phyloP scores from a whole-genome alignment of 192 early-diverging fungal species.

The Linnemannia zychae region DNA sequence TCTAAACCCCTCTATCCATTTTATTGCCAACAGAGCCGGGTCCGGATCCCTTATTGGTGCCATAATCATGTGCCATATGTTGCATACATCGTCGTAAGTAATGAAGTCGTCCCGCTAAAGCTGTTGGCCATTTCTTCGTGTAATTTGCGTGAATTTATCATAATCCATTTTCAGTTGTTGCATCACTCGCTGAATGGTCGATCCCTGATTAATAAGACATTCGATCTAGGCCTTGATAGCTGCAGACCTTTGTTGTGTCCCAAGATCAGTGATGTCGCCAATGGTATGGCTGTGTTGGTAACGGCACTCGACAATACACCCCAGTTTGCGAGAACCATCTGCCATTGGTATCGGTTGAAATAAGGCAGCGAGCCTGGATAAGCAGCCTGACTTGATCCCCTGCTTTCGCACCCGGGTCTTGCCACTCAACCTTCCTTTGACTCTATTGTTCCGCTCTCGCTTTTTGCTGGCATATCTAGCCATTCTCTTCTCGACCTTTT shows the following conservation, averaged over 20 bases:
- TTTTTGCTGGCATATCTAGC: constrained; percentile 16
- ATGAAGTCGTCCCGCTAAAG: constrained; percentile 27
- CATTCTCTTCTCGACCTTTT: too few relatives aligned
- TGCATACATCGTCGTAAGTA: constrained; percentile 44
- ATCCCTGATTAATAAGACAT: constrained; percentile 6
- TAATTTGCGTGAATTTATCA: constrained; percentile 13
- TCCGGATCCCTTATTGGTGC: constrained; percentile 14
- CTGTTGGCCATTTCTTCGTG: not conserved
- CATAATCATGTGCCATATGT: constrained; percentile 19
- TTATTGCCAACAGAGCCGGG: constrained; percentile 5
- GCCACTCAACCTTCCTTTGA: constrained; percentile 9
- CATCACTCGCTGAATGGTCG: constrained; percentile 16
- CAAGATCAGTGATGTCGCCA: constrained; percentile 9
- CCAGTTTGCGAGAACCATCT: not conserved
- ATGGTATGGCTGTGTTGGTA: constrained; percentile 33
- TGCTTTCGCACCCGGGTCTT: not conserved
- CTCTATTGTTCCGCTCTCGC: not conserved
- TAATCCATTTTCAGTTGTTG: constrained; percentile 22
- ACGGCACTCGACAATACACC: constrained; percentile 3
- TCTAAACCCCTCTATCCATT: constrained; percentile 14
- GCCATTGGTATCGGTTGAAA: not conserved
- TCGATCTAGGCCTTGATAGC: constrained; percentile 14
- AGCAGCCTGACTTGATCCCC: constrained; percentile 8
- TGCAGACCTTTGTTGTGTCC: constrained; percentile 16
- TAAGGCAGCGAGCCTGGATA: not conserved